Percentiles rank a stretch among this genome's conserved stretches.
Conservation (phyloP, 2,329 filamentous ascomycete genomes). For the Drechslerella dactyloides region DNA sequence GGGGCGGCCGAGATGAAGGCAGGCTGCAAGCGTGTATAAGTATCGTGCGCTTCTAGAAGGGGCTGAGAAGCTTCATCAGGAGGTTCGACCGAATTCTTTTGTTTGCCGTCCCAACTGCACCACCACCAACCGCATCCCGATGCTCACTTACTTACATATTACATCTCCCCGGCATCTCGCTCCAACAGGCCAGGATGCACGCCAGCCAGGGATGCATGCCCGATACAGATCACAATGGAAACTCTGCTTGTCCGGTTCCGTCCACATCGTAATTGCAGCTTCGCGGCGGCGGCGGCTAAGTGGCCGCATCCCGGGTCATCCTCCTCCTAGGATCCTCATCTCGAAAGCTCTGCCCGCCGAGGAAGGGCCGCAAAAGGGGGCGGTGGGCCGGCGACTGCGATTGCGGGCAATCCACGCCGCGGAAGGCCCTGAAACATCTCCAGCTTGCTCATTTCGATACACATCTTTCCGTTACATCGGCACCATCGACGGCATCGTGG, state of each 20-base stretch:
- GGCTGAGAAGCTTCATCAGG: conserved; percentile 4
- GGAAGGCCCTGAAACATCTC: background rate
- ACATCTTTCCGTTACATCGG: too few relatives aligned
- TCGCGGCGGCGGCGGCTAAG: background rate
- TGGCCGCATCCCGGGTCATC: background rate
- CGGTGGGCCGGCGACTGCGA: background rate
- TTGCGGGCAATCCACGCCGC: background rate
- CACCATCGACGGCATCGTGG: too few relatives aligned
- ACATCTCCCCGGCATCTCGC: too few relatives aligned
- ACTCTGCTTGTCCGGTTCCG: too few relatives aligned
- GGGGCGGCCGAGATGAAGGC: background rate
- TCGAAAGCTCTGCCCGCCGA: conserved; percentile 1
- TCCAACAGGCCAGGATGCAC: too few relatives aligned
- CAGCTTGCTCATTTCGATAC: background rate
- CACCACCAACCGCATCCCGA: background rate
- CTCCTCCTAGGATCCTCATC: background rate
- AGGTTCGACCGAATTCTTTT: background rate
- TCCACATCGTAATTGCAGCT: conserved; percentile 4
- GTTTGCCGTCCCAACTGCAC: background rate
- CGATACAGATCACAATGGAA: too few relatives aligned
- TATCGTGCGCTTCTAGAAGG: conserved; percentile 6
- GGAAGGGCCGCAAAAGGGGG: conserved; percentile 3
- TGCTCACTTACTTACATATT: too few relatives aligned
- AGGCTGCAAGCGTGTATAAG: background rate
- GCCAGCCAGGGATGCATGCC: too few relatives aligned